Base-by-base conservation (phyloP, 345 rosid genomes). In the Angophora floribunda region DNA sequence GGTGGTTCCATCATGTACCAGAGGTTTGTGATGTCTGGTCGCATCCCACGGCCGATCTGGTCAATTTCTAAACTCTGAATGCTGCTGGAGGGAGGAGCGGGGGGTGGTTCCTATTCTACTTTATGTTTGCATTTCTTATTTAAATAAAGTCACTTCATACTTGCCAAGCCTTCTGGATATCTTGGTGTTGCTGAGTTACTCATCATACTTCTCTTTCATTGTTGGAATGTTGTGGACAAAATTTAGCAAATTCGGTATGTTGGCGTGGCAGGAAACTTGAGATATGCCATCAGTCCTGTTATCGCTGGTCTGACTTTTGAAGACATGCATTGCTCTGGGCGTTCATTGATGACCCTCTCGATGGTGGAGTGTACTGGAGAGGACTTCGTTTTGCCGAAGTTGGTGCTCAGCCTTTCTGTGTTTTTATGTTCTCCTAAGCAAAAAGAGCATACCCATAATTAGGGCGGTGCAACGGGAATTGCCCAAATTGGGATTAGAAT, bases 11-110 rank as follows among this genome's bases (percentile, higher is more conserved):
- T 97, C 75, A 50, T 94, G 88, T 97, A 94, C 89, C 93, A 93
- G 93, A 93, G 90, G 86, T 96, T 93, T 86, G 89, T 80, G 30
- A 86, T 79, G 89, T 70, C 52, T 57, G 91, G 86, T 55, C 87
- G 85, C 24, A 87, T 90, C 85, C 90, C 13, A 6, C 47, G 88
- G 28, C 93, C 97, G 52, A 95, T 95, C n/a, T 91, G 92, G 52
- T 94, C 95, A 28, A 94, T 90, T 87, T 93, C 95, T 89, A 90
- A 89, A 90, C 90, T 70, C 82, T 70, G 82, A 70, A 19, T 47
- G 93, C 92, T 89, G 93, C 88, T 94, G 93, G 93, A 91, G 91
- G 85, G 97, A 95, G 89, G 97, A 93, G 84, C 94, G 90, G 88
- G 88, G 93, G 89, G 86, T 80, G 82, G 47, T 36, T 70, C 59